Percentiles rank a stretch among this genome's conserved stretches.
Evolutionary conservation across 768 basidiomycete species (phyloP).

Genomic region (Porphyrellus cyaneotinctus): DNA sequence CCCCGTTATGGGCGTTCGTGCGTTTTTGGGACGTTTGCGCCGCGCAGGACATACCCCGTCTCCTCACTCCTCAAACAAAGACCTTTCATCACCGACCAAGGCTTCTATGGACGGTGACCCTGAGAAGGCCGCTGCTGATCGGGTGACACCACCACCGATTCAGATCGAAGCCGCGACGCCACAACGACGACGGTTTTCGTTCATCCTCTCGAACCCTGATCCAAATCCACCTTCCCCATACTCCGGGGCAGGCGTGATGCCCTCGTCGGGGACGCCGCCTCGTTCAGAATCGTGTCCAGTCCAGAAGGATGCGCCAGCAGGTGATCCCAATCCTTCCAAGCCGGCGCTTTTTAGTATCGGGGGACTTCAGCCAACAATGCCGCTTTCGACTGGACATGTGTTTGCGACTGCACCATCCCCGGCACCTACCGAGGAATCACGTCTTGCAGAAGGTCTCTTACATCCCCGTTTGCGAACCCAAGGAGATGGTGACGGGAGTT

Average conservation of each 20-base stretch:
- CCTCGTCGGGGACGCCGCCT: neutral
- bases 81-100: constrained; percentile 15
- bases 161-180: constrained; percentile 14
- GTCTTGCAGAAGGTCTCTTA: constrained; percentile 26
- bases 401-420: constrained; percentile 18
- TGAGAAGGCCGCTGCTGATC: constrained; percentile 10
- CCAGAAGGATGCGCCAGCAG: neutral
- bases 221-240: constrained; percentile 20
- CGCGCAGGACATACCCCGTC: constrained; percentile 26
- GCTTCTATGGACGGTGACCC: constrained; percentile 10
- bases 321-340: neutral
- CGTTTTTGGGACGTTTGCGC: constrained; percentile 25
- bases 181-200: constrained; percentile 23
- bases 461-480: constrained; percentile 26
- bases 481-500: constrained; percentile 24
- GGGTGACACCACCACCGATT: constrained; percentile 15
- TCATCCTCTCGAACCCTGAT: constrained; percentile 32
- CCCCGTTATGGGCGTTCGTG: constrained; percentile 25
- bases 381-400: constrained; percentile 4
- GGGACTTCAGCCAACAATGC: neutral
- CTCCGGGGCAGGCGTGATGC: constrained; percentile 1
- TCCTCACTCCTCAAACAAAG: constrained; percentile 23
- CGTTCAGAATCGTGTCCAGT: neutral
- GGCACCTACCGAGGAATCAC: constrained; percentile 25
- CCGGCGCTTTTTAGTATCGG: neutral